Evolutionary conservation across 1,284 basidiomycete species (phyloP).

Genomic region (Fistulinella cinereoalba): DNA sequence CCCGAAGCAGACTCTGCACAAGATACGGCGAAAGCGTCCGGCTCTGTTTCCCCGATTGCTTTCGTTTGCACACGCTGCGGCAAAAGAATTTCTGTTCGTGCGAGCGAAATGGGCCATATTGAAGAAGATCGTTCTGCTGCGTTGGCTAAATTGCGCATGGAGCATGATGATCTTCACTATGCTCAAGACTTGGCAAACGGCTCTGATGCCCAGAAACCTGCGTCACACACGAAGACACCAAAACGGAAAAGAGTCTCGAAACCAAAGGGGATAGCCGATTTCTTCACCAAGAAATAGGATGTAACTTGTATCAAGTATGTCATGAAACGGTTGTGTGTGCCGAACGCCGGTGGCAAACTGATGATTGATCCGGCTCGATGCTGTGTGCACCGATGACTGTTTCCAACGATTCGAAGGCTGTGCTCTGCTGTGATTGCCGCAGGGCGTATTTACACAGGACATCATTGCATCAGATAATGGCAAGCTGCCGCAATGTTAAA

Average conservation of each 20-base stretch:
- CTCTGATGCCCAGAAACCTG: conserved; percentile 10
- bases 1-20: neutral
- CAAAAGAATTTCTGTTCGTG: conserved; percentile 36
- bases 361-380: neutral
- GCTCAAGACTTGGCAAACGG: conserved; percentile 67
- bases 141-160: conserved; percentile 53
- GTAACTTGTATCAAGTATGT: neutral
- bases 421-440: conserved; percentile 18
- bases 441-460: conserved; percentile 7
- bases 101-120: conserved; percentile 27
- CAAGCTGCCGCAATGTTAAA: neutral
- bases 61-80: conserved; percentile 57
- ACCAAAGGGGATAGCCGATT: conserved; percentile 70
- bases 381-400: neutral
- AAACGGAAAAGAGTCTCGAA: conserved; percentile 47
- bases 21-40: neutral
- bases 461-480: conserved; percentile 5
- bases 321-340: neutral
- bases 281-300: conserved; percentile 50
- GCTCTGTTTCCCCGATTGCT: conserved; percentile 20
- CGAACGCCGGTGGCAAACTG: neutral
- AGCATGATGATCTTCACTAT: conserved; percentile 87
- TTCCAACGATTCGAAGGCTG: neutral
- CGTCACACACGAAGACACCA: conserved; percentile 22
- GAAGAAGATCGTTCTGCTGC: conserved; percentile 34